Conservation (phyloP, 345 rosid species). For the Heritiera littoralis region DNA sequence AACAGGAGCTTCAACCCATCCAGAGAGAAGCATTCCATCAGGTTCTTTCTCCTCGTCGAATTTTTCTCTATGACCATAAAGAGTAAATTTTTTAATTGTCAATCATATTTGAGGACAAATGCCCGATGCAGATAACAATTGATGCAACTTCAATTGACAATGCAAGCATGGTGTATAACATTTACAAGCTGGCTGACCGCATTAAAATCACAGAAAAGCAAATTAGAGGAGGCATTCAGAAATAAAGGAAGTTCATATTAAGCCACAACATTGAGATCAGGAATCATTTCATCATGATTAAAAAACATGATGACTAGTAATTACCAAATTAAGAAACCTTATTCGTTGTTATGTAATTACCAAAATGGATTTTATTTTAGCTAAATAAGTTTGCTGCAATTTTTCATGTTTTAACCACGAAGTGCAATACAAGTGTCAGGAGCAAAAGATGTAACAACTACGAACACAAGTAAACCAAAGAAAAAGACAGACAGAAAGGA, state of each 20-base stretch:
- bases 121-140: background rate
- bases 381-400: background rate
- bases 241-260: background rate
- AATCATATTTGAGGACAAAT: background rate
- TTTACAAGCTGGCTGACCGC: background rate
- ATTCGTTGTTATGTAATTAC: background rate
- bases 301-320: no score
- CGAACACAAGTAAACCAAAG: background rate
- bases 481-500: background rate
- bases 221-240: constrained; percentile 6
- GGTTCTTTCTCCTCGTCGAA: constrained; percentile 97
- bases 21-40: constrained; percentile 89
- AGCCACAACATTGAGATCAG: background rate
- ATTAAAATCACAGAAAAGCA: background rate
- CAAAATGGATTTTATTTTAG: background rate
- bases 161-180: constrained; percentile 1
- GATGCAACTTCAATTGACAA: background rate
- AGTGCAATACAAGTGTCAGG: background rate
- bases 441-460: background rate
- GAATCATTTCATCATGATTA: no score
- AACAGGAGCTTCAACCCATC: constrained; percentile 73
- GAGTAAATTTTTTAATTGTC: background rate
- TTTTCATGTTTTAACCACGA: background rate
- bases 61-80: constrained; percentile 58
- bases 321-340: background rate